Evolutionary conservation across 805 yeast genomes (phyloP).

Genomic region (Yamadazyma endophytica): DNA sequence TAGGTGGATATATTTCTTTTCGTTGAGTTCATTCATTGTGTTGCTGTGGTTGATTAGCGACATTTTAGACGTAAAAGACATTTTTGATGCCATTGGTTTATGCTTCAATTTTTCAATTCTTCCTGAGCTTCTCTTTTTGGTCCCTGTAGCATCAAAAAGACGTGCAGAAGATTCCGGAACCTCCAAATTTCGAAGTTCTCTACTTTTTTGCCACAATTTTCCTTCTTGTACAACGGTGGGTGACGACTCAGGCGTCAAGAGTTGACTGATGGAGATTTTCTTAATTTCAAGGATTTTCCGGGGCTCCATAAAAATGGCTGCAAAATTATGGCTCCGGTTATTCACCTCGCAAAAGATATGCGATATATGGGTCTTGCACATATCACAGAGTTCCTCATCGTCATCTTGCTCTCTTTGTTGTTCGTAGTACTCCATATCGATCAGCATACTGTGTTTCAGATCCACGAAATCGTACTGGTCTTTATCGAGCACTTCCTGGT

Average conservation of each 20-base stretch:
- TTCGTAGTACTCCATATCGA: slow-evolving; percentile 7
- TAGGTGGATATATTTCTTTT: slow-evolving; percentile 18
- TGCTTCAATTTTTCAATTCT: slow-evolving; percentile 5
- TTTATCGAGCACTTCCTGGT: slow-evolving; percentile 3
- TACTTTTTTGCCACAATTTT: slow-evolving; percentile 1
- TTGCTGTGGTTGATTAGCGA: slow-evolving; percentile 6
- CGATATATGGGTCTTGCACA: slow-evolving; percentile 46
- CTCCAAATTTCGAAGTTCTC: background rate
- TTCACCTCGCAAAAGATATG: slow-evolving; percentile 45
- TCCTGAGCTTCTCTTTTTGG: slow-evolving; percentile 3
- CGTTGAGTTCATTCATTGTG: slow-evolving; percentile 22
- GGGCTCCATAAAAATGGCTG: background rate
- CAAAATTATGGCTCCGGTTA: slow-evolving; percentile 10
- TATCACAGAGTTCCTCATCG: slow-evolving; percentile 44
- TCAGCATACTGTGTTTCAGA: background rate
- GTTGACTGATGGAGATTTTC: slow-evolving; percentile 17
- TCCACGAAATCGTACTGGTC: slow-evolving; percentile 9
- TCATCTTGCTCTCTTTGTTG: slow-evolving; percentile 26
- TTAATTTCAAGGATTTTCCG: slow-evolving; percentile 3
- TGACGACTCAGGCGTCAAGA: slow-evolving; percentile 36
- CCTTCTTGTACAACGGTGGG: slow-evolving; percentile 18
- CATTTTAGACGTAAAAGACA: slow-evolving; percentile 5
- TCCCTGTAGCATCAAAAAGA: slow-evolving; percentile 1
- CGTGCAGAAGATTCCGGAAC: background rate
- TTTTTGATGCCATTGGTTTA: slow-evolving; percentile 2